A percentile compares a stretch with the other conserved stretches of the same genome.
These are phyloP conservation scores for Closterium sp. DNA, from an alignment of 139 green algal genomes.

Conservation along the genomic window DNA sequence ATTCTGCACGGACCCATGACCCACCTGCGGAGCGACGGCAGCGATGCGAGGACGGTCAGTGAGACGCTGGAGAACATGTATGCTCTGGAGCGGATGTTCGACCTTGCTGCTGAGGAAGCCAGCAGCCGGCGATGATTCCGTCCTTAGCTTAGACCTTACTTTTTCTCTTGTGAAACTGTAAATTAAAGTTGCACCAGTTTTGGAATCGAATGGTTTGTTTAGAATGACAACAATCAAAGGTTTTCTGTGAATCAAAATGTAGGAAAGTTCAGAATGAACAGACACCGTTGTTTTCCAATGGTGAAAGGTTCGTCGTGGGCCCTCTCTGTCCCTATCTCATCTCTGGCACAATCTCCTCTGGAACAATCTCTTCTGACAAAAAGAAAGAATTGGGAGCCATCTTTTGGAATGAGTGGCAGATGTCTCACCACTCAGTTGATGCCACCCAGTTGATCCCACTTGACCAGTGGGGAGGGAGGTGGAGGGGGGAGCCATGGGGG, in stretches of 20 bases:
- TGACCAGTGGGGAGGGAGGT: no score
- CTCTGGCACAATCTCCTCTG: no score
- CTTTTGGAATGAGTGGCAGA: no score
- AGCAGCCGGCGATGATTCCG: background rate
- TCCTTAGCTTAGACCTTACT: background rate
- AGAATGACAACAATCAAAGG: background rate
- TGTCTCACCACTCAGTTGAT: no score
- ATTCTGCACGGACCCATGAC: constrained; percentile 98
- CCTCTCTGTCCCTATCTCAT: no score
- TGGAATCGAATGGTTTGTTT: background rate
- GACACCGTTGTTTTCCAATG: no score
- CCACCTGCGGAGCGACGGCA: constrained; percentile 87
- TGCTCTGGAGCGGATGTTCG: constrained; percentile 98
- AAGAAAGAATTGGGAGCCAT: no score
- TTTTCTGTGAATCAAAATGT: background rate
- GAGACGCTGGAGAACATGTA: constrained; percentile 98
- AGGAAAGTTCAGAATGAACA: background rate
- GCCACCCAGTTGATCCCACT: no score
- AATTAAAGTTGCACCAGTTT: background rate
- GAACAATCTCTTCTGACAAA: no score
- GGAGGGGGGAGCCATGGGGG: no score
- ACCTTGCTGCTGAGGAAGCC: constrained; percentile 59
- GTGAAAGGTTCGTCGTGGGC: no score
- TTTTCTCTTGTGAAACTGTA: background rate
- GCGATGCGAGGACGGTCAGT: constrained; percentile 76